phyloP scores from a whole-genome alignment of 108 stramenopile genomes.

The Cyclotella sp. region DNA sequence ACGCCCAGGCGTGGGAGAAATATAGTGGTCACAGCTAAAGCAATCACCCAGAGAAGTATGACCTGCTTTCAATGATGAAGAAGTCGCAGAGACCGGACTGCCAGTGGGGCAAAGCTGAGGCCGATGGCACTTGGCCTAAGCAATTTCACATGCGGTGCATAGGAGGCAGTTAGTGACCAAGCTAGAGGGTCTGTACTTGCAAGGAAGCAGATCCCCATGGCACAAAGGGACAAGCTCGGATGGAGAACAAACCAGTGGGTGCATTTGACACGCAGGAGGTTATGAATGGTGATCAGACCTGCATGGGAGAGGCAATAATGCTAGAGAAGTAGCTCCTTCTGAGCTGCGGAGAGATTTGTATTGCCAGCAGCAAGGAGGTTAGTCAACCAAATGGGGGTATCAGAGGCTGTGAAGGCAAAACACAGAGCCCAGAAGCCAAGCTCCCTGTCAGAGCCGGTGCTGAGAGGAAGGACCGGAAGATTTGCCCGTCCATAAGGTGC shows the following conservation, averaged over 20 bases:
- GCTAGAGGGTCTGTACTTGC: too few species aligned
- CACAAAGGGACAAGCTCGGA: neutral
- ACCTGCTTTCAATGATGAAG: neutral
- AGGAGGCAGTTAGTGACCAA: too few species aligned
- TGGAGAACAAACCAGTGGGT: neutral
- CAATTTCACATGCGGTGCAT: neutral
- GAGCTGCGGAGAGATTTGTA: neutral
- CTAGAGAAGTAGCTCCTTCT: neutral
- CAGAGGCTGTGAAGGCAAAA: neutral
- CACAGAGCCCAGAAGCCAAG: neutral
- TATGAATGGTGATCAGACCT: neutral
- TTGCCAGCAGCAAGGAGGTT: neutral
- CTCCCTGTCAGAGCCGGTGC: too few species aligned
- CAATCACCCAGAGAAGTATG: constrained; percentile 31
- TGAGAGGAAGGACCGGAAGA: too few species aligned
- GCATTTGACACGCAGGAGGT: neutral
- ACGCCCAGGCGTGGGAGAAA: constrained; percentile 29
- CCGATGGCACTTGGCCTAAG: neutral
- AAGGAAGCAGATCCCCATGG: neutral
- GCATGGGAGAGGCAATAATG: neutral
- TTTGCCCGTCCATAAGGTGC: too few species aligned
- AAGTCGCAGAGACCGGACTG: neutral
- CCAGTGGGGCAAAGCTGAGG: neutral
- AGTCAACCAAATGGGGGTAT: neutral
- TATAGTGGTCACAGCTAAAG: constrained; percentile 51